Evolutionary conservation across 1,284 basidiomycete genomes (phyloP), one percentile per base, ranked within the genome.

Genomic region (Phylloporus sp.): DNA sequence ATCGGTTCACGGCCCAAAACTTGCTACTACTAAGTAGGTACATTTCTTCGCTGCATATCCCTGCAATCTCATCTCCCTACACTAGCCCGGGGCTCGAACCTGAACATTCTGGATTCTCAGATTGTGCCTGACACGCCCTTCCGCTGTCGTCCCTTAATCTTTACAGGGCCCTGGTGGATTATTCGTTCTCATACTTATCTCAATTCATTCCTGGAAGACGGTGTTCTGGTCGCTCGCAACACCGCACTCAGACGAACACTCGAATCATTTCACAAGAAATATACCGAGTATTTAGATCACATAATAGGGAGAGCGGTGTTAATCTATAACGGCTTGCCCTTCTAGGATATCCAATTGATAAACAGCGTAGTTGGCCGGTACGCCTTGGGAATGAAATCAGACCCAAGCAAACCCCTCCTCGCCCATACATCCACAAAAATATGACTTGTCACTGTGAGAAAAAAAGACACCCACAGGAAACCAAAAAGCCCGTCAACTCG

Each of bases 371-470:
- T 67, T 8, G 78, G 78, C 20, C 69, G 69, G 57, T 75, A 79
- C 53, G 62, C 32, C 37, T 74, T 68, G 1, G 73, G 65, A 8
- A 43, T 65, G 32, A 71, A 67, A 32, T 63, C 60, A 8, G 67
- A 66, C 45, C 70, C 72, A 32, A 76, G 14, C 32, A 78, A 60
- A 20, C 88, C 89, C 69, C 78, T 82, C 66, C 75, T 78, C 47
- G 81, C 80, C 86, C 87, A 90, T 5, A 80, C 85, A 61, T 90
- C 87, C 19, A 87, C 77, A 37, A 90, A 66, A 23, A 83, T 60
- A 58, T 82, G 82, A 5, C 81, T 86, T 82, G 84, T 87, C 1
- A 76, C 72, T 11, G 86, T 12, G 7, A 85, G 60, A 86, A 86
- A 89, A 5, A 71, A 39, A 63, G 76, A 66, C 1, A 81, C 78